Percentiles rank a stretch among this genome's conserved stretches.
phyloP scores from a whole-genome alignment of 345 rosid genomes.

The Gossypium rotundifolium region DNA sequence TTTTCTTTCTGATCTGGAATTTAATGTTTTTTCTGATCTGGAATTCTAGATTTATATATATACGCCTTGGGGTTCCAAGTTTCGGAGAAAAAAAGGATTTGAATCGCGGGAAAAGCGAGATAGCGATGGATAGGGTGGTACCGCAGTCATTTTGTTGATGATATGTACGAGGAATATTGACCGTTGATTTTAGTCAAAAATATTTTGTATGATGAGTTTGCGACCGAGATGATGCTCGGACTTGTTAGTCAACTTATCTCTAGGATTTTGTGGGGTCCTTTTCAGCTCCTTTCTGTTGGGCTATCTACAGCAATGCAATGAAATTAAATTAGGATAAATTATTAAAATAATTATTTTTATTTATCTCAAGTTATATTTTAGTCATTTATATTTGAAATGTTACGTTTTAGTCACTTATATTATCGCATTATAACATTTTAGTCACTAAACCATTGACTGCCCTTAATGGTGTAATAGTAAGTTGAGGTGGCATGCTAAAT shows the following conservation, averaged over 20 bases:
- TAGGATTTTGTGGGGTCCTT: constrained; percentile 7
- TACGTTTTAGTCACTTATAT: too few relatives aligned
- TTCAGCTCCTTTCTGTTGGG: neutral
- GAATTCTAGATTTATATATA: neutral
- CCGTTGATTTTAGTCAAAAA: constrained; percentile 10
- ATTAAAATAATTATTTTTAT: too few relatives aligned
- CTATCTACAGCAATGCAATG: neutral
- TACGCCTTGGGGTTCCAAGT: neutral
- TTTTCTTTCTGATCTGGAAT: neutral
- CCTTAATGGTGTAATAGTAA: accelerated
- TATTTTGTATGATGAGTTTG: neutral
- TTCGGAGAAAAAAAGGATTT: constrained; percentile 4
- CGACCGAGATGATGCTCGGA: neutral
- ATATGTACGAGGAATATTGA: neutral
- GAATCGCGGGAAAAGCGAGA: constrained; percentile 20
- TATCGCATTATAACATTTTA: too few relatives aligned
- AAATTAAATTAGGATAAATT: too few relatives aligned
- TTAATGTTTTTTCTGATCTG: neutral
- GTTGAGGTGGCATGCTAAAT: too few relatives aligned
- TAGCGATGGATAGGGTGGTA: neutral
- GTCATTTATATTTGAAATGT: too few relatives aligned
- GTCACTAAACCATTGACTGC: too few relatives aligned
- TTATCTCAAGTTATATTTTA: too few relatives aligned
- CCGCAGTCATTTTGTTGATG: neutral
- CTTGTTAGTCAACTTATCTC: neutral